Base-by-base conservation (phyloP, 352 stramenopile species). In the Pythium vanterpoolii region DNA sequence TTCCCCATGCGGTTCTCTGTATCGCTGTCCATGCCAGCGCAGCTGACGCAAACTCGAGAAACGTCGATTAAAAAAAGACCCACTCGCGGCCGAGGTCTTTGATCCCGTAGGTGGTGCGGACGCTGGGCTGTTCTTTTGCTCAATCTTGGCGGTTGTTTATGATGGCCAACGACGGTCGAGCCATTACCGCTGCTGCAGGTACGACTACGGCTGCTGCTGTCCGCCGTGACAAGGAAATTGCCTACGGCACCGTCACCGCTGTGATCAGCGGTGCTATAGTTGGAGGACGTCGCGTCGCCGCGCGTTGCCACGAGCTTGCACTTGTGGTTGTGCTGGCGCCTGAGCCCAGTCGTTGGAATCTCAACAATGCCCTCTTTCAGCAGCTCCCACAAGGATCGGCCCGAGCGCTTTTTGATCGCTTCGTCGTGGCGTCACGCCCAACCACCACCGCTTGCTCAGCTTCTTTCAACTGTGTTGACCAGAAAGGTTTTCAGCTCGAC, bases 401-500 rank as follows among this genome's bases (percentile, higher is more conserved):
- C 56, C 16, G 63, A 66, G 21, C 45, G 34, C 16, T 16, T 21
- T 26, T 57, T 62, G 28, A 10, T 71, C 45, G 62, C 51, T 19
- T 67, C 63, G 27, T 47, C 56, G 36, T 60, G 45, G 36, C 63
- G 63, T 57, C 63, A 71, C 24, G 55, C 43, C 63, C 56, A 71
- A 48, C 63, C 4, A 31, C 55, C 8, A 23, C 26, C 7, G 48
- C 43, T n/a, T 64, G 27, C 40, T 64, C 55, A 19, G 40, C 66
- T 28, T 73, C 64, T 2, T 64, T 54, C 16, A 84, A 3, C 65
- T 71, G 39, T 72, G 69, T n/a, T 45, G 53, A 7, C 45, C 55
- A 24, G 71, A 78, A 69, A n/a, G 18, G 49, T 51, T 7, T 16
- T 62, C 48, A 44, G 47, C 44, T 66, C 44, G 1, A 69, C 70